A percentile compares a stretch with the other conserved stretches of the same genome.
These are phyloP conservation scores for Cercospora citrullina DNA, from an alignment of 2,329 filamentous ascomycete species.

Conservation along the genomic window DNA sequence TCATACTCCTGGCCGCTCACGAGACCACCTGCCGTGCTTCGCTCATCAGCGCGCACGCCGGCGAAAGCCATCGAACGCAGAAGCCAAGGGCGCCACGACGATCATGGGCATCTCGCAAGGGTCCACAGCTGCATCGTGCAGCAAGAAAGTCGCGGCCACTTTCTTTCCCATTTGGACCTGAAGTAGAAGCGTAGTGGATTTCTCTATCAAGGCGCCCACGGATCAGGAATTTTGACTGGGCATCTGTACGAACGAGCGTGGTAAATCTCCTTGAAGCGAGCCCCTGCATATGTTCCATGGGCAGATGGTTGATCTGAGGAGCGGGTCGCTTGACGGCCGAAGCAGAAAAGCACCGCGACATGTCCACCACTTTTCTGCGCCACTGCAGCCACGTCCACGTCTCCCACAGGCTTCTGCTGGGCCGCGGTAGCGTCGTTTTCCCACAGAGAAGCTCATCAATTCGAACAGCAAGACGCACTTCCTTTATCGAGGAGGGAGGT, in stretches of 20 bases:
- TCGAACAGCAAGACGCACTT: not conserved
- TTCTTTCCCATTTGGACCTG: not conserved
- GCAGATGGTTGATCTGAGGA: not conserved
- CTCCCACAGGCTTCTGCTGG: not conserved
- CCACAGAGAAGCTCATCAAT: not conserved
- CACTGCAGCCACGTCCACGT: not conserved
- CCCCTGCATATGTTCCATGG: not conserved
- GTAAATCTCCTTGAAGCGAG: not conserved
- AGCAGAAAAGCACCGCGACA: not conserved
- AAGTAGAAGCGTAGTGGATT: not conserved
- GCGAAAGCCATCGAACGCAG: not conserved
- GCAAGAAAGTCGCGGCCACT: slow-evolving; percentile 7
- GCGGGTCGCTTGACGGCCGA: not conserved
- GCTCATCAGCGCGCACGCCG: not conserved
- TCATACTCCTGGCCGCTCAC: slow-evolving; percentile 2
- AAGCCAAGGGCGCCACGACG: slow-evolving; percentile 3
- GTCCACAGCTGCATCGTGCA: not conserved
- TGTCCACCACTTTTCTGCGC: slow-evolving; percentile 8
- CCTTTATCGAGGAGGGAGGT: not conserved
- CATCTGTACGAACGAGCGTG: not conserved
- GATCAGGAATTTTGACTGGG: not conserved
- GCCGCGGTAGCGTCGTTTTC: not conserved
- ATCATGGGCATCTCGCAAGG: not conserved
- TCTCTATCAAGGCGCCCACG: not conserved
- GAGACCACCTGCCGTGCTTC: slow-evolving; percentile 11